These are phyloP conservation scores for Vaccinium macrocarpon DNA, from an alignment of 148 eudicot genomes.

Conservation along the genomic window DNA sequence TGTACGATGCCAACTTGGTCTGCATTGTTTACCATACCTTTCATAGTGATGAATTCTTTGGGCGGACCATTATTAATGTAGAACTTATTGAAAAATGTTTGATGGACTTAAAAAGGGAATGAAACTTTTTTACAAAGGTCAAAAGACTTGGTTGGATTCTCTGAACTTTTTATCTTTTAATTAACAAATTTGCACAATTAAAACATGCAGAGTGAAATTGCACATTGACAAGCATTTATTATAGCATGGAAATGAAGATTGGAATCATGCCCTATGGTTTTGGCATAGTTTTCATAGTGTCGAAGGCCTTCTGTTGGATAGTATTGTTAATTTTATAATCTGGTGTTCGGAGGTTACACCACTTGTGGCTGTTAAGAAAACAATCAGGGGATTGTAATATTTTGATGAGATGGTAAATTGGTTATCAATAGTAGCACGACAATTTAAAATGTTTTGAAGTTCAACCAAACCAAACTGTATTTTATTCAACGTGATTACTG, in stretches of 20 bases:
- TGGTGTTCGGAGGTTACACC: not conserved
- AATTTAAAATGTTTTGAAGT: not conserved
- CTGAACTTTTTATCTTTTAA: not conserved
- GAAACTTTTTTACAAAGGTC: not conserved
- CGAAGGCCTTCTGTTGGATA: not conserved
- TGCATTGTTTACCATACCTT: not conserved
- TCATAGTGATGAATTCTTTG: not conserved
- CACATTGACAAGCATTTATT: not conserved
- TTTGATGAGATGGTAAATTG: not conserved
- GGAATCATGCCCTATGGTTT: not conserved
- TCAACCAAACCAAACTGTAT: not conserved
- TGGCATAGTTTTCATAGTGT: not conserved
- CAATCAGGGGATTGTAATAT: not conserved
- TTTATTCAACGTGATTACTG: not conserved
- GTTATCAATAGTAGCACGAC: not conserved
- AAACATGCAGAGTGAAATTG: not conserved
- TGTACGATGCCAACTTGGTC: not conserved
- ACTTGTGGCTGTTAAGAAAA: not conserved
- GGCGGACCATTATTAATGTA: not conserved
- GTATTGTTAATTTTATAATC: not conserved
- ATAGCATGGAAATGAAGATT: not conserved
- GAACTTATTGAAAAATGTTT: not conserved
- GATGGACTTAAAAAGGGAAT: not conserved
- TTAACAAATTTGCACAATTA: not conserved
- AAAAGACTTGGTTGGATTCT: not conserved